Conservation (phyloP, 345 rosid species). For the Aquilaria malaccensis region DNA sequence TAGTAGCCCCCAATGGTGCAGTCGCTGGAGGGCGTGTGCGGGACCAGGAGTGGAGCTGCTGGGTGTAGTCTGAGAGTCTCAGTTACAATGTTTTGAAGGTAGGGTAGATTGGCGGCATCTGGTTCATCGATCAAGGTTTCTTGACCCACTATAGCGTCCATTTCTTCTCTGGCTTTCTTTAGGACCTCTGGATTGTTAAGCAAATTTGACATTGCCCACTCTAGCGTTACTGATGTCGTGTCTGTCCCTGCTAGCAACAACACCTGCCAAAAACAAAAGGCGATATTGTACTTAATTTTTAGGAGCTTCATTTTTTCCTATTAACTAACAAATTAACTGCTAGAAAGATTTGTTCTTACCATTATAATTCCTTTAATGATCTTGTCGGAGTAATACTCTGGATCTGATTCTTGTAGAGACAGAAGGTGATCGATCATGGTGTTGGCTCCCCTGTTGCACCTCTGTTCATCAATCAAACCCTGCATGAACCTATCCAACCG, state of each 20-base stretch:
- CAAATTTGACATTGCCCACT: constrained; percentile 44
- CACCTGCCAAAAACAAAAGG: constrained; percentile 11
- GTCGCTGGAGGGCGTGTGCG: constrained; percentile 31
- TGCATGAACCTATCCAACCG: constrained; percentile 37
- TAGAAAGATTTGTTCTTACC: constrained; percentile 5
- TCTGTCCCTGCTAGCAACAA: constrained; percentile 41
- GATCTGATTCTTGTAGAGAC: constrained; percentile 29
- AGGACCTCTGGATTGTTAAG: constrained; percentile 31
- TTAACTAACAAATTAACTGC: not conserved
- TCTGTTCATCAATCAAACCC: constrained; percentile 30
- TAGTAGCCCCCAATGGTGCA: constrained; percentile 34
- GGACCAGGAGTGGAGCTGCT: constrained; percentile 27
- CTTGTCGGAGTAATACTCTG: constrained; percentile 36
- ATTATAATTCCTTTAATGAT: constrained; percentile 38
- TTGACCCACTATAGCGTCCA: constrained; percentile 22
- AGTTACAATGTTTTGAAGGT: constrained; percentile 29
- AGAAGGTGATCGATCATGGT: constrained; percentile 44
- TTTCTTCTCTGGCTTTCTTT: constrained; percentile 29
- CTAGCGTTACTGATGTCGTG: constrained; percentile 30
- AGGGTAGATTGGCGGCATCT: constrained; percentile 25
- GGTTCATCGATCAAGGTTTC: constrained; percentile 27
- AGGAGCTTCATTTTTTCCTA: too few species aligned
- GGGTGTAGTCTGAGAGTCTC: constrained; percentile 42
- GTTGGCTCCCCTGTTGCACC: constrained; percentile 7
- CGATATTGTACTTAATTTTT: too few species aligned